Conservation (phyloP, 78 protist genomes). For the Emiliania huxleyi region DNA sequence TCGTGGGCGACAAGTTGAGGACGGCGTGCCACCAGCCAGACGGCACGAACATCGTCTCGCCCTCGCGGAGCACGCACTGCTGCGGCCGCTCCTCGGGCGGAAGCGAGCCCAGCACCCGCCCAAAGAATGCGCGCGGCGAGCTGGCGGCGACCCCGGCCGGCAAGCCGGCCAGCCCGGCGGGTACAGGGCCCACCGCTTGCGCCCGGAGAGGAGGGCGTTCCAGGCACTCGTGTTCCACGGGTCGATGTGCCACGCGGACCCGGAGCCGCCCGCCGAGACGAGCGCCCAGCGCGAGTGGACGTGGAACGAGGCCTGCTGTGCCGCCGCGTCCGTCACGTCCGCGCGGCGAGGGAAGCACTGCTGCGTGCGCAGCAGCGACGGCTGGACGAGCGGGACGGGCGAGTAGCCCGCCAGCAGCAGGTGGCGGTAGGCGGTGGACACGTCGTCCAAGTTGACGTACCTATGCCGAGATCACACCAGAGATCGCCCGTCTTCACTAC, state of each 20-base stretch:
- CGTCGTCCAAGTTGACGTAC: too few relatives aligned
- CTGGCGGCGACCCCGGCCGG: conserved; percentile 66
- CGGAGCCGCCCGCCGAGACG: conserved; percentile 68
- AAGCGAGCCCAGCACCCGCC: conserved; percentile 67
- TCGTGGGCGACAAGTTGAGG: conserved; percentile 58
- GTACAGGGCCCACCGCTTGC: background rate
- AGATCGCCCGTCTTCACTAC: too few relatives aligned
- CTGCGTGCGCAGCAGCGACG: too few relatives aligned
- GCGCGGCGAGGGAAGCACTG: too few relatives aligned
- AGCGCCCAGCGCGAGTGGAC: conserved; percentile 62
- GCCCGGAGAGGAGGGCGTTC: background rate
- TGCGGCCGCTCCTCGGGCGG: background rate
- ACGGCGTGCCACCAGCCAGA: conserved; percentile 76
- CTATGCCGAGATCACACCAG: too few relatives aligned
- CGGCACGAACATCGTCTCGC: conserved; percentile 70
- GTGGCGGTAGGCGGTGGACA: too few relatives aligned
- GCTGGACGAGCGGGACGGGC: too few relatives aligned
- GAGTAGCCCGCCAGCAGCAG: too few relatives aligned
- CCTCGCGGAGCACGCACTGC: conserved; percentile 41
- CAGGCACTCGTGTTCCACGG: background rate
- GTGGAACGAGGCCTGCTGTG: too few relatives aligned
- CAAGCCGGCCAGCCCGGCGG: conserved; percentile 45
- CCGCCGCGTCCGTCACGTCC: too few relatives aligned
- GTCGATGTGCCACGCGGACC: conserved; percentile 54
- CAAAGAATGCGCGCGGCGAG: conserved; percentile 46